Base-by-base conservation (phyloP, 805 yeast species). In the Candida argentea region DNA sequence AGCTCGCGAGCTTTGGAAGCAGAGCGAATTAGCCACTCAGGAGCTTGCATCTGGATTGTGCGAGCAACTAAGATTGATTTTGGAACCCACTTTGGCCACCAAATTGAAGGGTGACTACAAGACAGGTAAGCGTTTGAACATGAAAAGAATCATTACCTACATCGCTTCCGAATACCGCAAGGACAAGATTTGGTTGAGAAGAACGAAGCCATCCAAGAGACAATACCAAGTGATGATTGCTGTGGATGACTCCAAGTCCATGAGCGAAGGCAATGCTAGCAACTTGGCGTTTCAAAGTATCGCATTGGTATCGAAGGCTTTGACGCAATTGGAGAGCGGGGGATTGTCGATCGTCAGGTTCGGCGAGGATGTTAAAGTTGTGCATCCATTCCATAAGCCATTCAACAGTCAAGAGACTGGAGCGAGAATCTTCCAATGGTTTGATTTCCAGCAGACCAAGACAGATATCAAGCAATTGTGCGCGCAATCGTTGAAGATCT, bases 181-280 rank as follows among this genome's bases (percentile, higher is more conserved):
- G 52, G 99, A 91, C 54, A 91, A 91, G 65, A 91, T 91, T 33
- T 91, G 99, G 99, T 69, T 91, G 58, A 74, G 95, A 50, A 74
- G 99, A 55, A 86, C 96, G 5, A 89, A 91, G 50, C 99, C 99
- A 32, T 82, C 94, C 40, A 91, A 91, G 62, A 76, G 99, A 46
- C 91, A 87, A 50, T 91, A 91, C 53, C 98, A 91, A 61, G 83
- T 91, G 37, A 83, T 93, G 95, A 81, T 91, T 39, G 87, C 98
- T 1, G 81, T 91, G 26, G 99, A 91, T 60, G 95, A 91, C 50
- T 91, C 98, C 17, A 86, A 84, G 52, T 89, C 97, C 1, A 91
- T 91, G 99, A 75, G 87, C 32, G 97, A 89, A 52, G 80, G 95
- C 14, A 75, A 79, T 39, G 77, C 93, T 20, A 89, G 85, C 11